Evolutionary conservation across 108 stramenopile genomes (phyloP).

Genomic region (Fragilariopsis cylindrus): DNA sequence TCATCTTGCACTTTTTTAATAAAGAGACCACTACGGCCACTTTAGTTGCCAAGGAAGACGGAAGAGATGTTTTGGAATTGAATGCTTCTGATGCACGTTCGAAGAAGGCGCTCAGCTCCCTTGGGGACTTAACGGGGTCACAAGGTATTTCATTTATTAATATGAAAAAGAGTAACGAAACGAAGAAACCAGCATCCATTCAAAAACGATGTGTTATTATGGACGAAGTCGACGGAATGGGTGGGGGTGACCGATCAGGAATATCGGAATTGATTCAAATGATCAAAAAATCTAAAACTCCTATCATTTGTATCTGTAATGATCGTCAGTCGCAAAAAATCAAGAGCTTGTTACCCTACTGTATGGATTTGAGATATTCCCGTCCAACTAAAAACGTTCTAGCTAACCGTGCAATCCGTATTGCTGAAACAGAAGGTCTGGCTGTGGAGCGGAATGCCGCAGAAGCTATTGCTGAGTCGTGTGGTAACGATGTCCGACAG

Average conservation of each 20-base stretch:
- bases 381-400: constrained; percentile 83
- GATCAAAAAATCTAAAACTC: constrained; percentile 93
- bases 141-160: constrained; percentile 59
- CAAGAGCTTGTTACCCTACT: constrained; percentile 85
- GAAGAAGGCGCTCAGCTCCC: constrained; percentile 71
- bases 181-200: background rate
- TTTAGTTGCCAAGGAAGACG: constrained; percentile 78
- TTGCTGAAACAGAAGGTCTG: constrained; percentile 86
- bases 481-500: constrained; percentile 96
- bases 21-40: constrained; percentile 89
- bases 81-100: constrained; percentile 96
- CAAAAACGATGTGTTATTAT: constrained; percentile 90
- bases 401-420: constrained; percentile 74
- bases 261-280: constrained; percentile 93
- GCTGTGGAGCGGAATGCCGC: constrained; percentile 87
- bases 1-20: constrained; percentile 1
- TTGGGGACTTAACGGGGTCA: constrained; percentile 85
- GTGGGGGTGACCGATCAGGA: constrained; percentile 91
- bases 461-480: constrained; percentile 92
- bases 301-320: constrained; percentile 99
- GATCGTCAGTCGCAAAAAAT: constrained; percentile 93
- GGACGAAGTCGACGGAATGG: constrained; percentile 99
- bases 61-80: constrained; percentile 92
- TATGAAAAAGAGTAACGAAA: background rate
- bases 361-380: constrained; percentile 88